These are phyloP conservation scores for Talaromyces sp. DNA, from an alignment of 2,329 filamentous ascomycete species.

Conservation along the genomic window DNA sequence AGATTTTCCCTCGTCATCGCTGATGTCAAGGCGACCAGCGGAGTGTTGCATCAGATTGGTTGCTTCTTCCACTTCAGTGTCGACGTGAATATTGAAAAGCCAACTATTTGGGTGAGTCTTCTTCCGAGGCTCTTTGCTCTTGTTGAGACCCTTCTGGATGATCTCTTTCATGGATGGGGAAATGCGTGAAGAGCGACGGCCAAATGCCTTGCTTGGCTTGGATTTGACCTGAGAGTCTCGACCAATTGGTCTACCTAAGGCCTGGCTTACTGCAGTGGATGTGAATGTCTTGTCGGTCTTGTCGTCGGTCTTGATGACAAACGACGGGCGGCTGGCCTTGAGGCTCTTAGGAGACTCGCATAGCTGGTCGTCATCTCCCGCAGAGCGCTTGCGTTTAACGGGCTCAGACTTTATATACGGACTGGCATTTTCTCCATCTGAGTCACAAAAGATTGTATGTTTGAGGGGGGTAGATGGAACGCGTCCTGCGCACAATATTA, in stretches of 20 bases:
- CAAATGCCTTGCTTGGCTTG: conserved; percentile 58
- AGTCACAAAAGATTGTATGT: conserved; percentile 16
- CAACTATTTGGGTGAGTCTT: conserved; percentile 55
- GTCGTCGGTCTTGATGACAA: conserved; percentile 9
- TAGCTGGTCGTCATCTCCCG: conserved; percentile 27
- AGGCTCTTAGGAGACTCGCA: conserved; percentile 46
- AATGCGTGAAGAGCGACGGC: conserved; percentile 63
- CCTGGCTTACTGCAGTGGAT: conserved; percentile 46
- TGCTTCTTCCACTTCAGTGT: conserved; percentile 84
- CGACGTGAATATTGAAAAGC: conserved; percentile 94
- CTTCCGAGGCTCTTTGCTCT: conserved; percentile 6
- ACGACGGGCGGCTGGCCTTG: conserved; percentile 45
- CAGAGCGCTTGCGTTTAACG: conserved; percentile 43
- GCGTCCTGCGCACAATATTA: background rate
- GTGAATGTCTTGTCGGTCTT: conserved; percentile 28
- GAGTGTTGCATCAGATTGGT: conserved; percentile 91
- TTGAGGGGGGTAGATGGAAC: conserved; percentile 30
- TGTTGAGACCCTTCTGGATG: conserved; percentile 46
- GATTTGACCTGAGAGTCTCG: conserved; percentile 74
- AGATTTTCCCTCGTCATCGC: conserved; percentile 63
- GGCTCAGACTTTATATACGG: conserved; percentile 49
- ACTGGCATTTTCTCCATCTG: conserved; percentile 59
- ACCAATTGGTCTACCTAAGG: conserved; percentile 68
- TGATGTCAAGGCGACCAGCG: conserved; percentile 81
- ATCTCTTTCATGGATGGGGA: conserved; percentile 27